Conservation (phyloP, 2,329 filamentous ascomycete species). For the Aureobasidium melanogenum region DNA sequence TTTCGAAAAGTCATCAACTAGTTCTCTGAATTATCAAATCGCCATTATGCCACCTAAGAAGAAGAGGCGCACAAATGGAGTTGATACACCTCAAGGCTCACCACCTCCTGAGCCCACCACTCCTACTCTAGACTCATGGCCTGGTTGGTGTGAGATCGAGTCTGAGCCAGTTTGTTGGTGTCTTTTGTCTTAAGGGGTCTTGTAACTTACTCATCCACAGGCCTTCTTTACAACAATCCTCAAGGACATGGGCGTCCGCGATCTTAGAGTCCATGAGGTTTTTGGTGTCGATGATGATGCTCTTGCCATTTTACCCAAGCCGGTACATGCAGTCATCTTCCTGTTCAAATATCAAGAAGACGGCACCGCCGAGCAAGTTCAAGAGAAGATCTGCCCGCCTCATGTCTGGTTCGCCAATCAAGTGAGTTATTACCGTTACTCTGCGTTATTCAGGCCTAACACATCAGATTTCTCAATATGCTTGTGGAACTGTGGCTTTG, state of each 20-base stretch:
- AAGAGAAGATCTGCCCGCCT: slow-evolving; percentile 46
- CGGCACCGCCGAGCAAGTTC: slow-evolving; percentile 36
- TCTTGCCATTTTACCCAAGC: slow-evolving; percentile 55
- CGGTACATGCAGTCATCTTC: slow-evolving; percentile 80
- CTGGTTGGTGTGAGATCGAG: slow-evolving; percentile 75
- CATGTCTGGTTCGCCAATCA: slow-evolving; percentile 93
- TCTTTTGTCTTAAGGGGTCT: neutral
- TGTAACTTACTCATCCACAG: neutral
- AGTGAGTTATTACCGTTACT: slow-evolving; percentile 34
- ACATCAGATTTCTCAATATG: slow-evolving; percentile 59
- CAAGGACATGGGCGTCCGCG: slow-evolving; percentile 63
- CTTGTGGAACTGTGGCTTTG: slow-evolving; percentile 85
- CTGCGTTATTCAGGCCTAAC: neutral
- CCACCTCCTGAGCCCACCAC: slow-evolving; percentile 38
- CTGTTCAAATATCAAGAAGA: slow-evolving; percentile 62
- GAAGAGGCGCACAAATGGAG: slow-evolving; percentile 18
- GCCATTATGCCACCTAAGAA: slow-evolving; percentile 15
- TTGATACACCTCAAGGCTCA: slow-evolving; percentile 18
- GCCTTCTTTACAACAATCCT: slow-evolving; percentile 69
- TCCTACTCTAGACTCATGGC: slow-evolving; percentile 53
- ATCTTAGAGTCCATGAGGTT: slow-evolving; percentile 68
- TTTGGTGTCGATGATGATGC: slow-evolving; percentile 61
- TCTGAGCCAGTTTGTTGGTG: slow-evolving; percentile 64
- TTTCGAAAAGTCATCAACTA: no score
- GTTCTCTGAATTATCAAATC: neutral